A percentile compares a stretch with the other conserved stretches of the same genome.
phyloP scores from a whole-genome alignment of 805 yeast genomes.

The Candida silvicultrix region DNA sequence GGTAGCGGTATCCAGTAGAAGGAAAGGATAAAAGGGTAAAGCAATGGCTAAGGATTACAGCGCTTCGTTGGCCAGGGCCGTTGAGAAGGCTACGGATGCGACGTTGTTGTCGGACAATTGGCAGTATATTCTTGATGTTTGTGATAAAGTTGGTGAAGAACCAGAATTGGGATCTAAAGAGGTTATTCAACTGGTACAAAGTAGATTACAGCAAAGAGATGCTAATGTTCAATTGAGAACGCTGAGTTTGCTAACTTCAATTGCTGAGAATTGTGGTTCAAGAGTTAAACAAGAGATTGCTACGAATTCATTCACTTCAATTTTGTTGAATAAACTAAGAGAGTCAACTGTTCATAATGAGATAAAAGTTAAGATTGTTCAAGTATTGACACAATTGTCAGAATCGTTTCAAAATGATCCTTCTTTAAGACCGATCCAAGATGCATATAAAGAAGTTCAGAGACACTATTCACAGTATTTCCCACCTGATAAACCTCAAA shows the following conservation, averaged over 20 bases:
- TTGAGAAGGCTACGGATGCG: constrained; percentile 56
- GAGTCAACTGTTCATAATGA: constrained; percentile 55
- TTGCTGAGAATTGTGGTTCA: constrained; percentile 77
- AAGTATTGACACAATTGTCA: constrained; percentile 61
- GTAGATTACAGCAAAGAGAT: constrained; percentile 43
- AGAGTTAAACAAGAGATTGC: constrained; percentile 59
- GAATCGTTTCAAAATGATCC: constrained; percentile 68
- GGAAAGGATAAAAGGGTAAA: background rate
- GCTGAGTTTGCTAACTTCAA: constrained; percentile 45
- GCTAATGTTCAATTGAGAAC: constrained; percentile 64
- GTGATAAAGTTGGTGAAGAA: constrained; percentile 56
- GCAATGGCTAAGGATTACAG: background rate
- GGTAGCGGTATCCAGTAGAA: too few species aligned
- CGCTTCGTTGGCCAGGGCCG: background rate
- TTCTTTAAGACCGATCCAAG: constrained; percentile 62
- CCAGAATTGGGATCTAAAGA: constrained; percentile 47
- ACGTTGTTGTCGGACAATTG: constrained; percentile 62
- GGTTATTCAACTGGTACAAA: constrained; percentile 39
- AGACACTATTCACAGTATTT: constrained; percentile 32
- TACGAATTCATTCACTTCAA: constrained; percentile 43
- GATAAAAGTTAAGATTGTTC: constrained; percentile 60
- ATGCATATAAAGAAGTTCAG: constrained; percentile 47
- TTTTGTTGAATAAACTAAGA: constrained; percentile 41
- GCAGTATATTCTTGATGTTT: constrained; percentile 55
- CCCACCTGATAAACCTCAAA: constrained; percentile 54